phyloP scores from a whole-genome alignment of 306 rosid species.

The Cucurbita ficifolia region DNA sequence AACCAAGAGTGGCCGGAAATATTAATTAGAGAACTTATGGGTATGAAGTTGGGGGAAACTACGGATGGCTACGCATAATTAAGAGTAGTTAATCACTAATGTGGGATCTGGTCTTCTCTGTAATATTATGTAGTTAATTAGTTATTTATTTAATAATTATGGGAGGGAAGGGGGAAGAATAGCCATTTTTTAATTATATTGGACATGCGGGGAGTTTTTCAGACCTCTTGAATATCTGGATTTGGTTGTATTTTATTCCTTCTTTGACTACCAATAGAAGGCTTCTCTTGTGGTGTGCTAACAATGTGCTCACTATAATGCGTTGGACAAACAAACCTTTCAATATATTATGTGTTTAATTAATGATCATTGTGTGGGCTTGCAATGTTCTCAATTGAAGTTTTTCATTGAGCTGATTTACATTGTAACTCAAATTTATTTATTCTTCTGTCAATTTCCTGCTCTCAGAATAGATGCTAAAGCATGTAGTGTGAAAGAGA shows the following conservation, averaged over 20 bases:
- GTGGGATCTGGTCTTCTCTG: neutral
- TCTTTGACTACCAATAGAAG: neutral
- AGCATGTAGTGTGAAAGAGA: slow-evolving; percentile 45
- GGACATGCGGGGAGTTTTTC: neutral
- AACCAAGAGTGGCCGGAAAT: neutral
- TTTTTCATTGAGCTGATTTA: neutral
- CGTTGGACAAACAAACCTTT: neutral
- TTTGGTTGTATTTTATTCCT: neutral
- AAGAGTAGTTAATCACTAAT: neutral
- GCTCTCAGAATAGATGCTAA: slow-evolving; percentile 82
- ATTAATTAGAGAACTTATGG: neutral
- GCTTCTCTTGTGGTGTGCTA: neutral
- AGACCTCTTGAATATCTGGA: neutral
- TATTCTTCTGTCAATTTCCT: slow-evolving; percentile 7
- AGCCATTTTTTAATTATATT: neutral
- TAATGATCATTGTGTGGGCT: neutral
- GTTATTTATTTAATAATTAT: neutral
- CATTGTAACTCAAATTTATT: neutral
- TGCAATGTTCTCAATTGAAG: neutral
- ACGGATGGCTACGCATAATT: neutral
- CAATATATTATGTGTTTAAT: neutral
- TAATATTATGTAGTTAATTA: neutral
- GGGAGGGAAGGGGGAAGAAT: neutral
- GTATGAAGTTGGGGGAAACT: neutral
- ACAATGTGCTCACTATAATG: neutral